These are phyloP conservation scores for Lipomyces sp. DNA, from an alignment of 805 yeast genomes.

Conservation along the genomic window DNA sequence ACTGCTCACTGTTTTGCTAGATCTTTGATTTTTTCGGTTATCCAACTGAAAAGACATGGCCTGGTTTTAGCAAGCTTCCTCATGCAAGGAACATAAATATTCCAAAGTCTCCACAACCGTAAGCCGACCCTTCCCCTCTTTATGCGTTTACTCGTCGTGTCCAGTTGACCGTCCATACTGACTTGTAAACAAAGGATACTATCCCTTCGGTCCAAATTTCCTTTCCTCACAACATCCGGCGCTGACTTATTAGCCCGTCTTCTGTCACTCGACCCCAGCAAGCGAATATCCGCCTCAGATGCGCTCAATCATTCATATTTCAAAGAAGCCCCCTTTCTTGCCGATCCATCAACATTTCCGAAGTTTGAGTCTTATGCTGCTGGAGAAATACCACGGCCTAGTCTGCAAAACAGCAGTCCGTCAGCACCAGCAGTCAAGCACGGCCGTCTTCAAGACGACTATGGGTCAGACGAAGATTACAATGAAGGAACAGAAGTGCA, in stretches of 20 bases:
- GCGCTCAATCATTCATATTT: slow-evolving; percentile 48
- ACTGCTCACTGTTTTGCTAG: too few relatives aligned
- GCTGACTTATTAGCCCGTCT: slow-evolving; percentile 41
- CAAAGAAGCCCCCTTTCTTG: slow-evolving; percentile 44
- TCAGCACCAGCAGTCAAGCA: slow-evolving; percentile 19
- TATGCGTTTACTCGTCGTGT: not conserved
- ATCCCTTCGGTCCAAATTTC: slow-evolving; percentile 19
- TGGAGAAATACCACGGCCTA: not conserved
- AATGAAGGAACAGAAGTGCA: too few relatives aligned
- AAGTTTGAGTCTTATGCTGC: slow-evolving; percentile 34
- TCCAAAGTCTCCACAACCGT: slow-evolving; percentile 34
- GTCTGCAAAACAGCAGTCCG: slow-evolving; percentile 11
- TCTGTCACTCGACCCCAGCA: slow-evolving; percentile 45
- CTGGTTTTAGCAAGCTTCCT: slow-evolving; percentile 25
- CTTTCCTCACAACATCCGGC: slow-evolving; percentile 27
- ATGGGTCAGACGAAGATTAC: not conserved
- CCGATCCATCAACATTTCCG: slow-evolving; percentile 32
- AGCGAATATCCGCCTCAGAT: slow-evolving; percentile 46
- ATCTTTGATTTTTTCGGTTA: slow-evolving; percentile 47
- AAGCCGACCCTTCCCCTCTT: slow-evolving; percentile 22
- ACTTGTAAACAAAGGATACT: too few relatives aligned
- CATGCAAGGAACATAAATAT: slow-evolving; percentile 42
- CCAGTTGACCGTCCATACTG: too few relatives aligned
- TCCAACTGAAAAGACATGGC: slow-evolving; percentile 37
- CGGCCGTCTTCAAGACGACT: slow-evolving; percentile 4